Evolutionary conservation across 208 protist genomes (phyloP).

Genomic region (Leishmania tropica): DNA sequence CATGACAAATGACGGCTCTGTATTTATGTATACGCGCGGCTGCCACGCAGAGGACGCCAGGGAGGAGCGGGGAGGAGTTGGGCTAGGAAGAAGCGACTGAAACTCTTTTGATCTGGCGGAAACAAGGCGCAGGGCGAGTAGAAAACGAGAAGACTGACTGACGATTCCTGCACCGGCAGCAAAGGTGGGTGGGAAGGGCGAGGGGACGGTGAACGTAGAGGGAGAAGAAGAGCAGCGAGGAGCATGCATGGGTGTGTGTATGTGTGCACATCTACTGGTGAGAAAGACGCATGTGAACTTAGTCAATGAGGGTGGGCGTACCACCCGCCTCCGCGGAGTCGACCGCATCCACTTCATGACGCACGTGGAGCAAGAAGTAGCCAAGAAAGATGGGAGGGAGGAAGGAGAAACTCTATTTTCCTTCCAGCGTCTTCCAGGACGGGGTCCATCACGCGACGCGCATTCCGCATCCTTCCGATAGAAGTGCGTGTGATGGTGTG

Average conservation of each 20-base stretch:
- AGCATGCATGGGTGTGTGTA: background rate
- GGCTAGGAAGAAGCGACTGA: background rate
- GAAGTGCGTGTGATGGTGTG: background rate
- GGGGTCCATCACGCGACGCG: background rate
- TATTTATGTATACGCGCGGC: background rate
- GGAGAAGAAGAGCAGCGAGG: background rate
- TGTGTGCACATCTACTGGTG: background rate
- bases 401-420: background rate
- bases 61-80: background rate
- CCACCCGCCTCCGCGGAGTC: background rate
- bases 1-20: slow-evolving; percentile 38
- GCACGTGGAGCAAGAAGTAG: background rate
- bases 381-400: background rate
- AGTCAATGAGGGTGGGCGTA: background rate
- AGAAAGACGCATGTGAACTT: background rate
- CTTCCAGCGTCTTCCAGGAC: background rate
- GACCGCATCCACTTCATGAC: background rate
- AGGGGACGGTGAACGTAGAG: background rate
- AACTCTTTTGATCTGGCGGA: background rate
- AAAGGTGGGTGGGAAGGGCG: background rate
- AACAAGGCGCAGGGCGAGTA: background rate
- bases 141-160: background rate
- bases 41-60: background rate
- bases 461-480: background rate
- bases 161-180: slow-evolving; percentile 3